Conservation (phyloP, 805 yeast genomes). For the Ogataea allantospora region DNA sequence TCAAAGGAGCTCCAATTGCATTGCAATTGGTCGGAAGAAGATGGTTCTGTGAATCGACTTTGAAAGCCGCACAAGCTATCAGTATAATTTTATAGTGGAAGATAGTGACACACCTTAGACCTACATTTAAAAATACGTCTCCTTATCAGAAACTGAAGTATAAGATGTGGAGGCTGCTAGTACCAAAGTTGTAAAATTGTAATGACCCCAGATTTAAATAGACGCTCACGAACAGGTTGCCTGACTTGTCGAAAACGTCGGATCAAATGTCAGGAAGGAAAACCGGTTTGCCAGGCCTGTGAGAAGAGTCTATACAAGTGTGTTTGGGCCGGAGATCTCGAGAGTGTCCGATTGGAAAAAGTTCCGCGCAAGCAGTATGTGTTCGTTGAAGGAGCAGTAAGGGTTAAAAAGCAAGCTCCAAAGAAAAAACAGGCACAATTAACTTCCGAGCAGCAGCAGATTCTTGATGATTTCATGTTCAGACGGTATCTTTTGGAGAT, state of each 20-base stretch:
- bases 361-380: conserved; percentile 6
- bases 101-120: no score
- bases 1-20: conserved; percentile 47
- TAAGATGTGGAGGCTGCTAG: neutral
- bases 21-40: conserved; percentile 51
- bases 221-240: conserved; percentile 24
- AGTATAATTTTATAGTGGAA: conserved; percentile 27
- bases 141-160: no score
- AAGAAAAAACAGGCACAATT: neutral
- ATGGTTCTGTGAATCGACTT: conserved; percentile 47
- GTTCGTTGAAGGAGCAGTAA: conserved; percentile 10
- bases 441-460: conserved; percentile 5
- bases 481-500: conserved; percentile 20
- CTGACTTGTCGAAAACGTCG: conserved; percentile 26
- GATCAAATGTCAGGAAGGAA: conserved; percentile 26
- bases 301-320: conserved; percentile 11
- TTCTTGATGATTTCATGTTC: conserved; percentile 25
- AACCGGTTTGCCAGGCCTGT: conserved; percentile 23
- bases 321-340: conserved; percentile 18
- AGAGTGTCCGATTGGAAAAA: conserved; percentile 18
- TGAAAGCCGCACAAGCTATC: conserved; percentile 43
- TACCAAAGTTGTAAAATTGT: neutral
- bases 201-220: neutral
- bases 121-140: no score
- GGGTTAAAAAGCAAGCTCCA: neutral